phyloP scores from a whole-genome alignment of 176 grass and related monocot genomes.

The Cenchrus purpureus region DNA sequence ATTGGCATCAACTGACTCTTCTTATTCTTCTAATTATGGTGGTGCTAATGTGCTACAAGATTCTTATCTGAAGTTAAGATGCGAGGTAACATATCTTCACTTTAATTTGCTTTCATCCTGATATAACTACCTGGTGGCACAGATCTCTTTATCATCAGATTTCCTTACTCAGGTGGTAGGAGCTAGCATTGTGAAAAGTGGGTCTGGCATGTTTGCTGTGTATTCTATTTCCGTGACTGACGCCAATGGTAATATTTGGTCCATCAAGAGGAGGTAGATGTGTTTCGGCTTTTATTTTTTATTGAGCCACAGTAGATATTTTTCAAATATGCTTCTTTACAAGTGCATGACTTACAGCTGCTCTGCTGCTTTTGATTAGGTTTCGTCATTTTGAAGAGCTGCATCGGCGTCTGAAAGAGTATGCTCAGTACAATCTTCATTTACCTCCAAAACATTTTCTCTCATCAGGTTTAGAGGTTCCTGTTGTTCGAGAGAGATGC shows the following conservation, averaged over 20 bases:
- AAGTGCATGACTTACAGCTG: neutral
- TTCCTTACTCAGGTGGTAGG: slow-evolving; percentile 74
- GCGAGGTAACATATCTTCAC: slow-evolving; percentile 63
- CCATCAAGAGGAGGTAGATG: slow-evolving; percentile 93
- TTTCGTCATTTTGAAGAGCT: slow-evolving; percentile 99
- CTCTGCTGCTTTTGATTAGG: slow-evolving; percentile 45
- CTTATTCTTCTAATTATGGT: slow-evolving; percentile 67
- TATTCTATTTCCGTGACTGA: slow-evolving; percentile 93
- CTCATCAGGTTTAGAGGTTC: slow-evolving; percentile 89
- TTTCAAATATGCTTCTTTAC: slow-evolving; percentile 17
- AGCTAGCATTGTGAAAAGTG: slow-evolving; percentile 97
- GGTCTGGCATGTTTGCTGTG: slow-evolving; percentile 97
- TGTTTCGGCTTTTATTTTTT: slow-evolving; percentile 33
- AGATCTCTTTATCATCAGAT: slow-evolving; percentile 41
- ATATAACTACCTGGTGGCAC: slow-evolving; percentile 12
- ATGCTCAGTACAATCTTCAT: slow-evolving; percentile 87
- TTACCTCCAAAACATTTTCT: slow-evolving; percentile 98
- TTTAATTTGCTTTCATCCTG: slow-evolving; percentile 30
- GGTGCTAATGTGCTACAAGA: slow-evolving; percentile 78
- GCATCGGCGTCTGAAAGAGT: slow-evolving; percentile 96
- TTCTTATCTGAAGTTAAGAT: slow-evolving; percentile 94
- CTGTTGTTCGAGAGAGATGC: slow-evolving; percentile 97
- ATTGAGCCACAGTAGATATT: slow-evolving; percentile 16
- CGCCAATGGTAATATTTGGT: slow-evolving; percentile 91
- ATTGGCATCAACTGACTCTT: slow-evolving; percentile 62